Evolutionary conservation across 2,329 filamentous ascomycete genomes (phyloP).

Genomic region (Teratosphaeriaceae sp.): DNA sequence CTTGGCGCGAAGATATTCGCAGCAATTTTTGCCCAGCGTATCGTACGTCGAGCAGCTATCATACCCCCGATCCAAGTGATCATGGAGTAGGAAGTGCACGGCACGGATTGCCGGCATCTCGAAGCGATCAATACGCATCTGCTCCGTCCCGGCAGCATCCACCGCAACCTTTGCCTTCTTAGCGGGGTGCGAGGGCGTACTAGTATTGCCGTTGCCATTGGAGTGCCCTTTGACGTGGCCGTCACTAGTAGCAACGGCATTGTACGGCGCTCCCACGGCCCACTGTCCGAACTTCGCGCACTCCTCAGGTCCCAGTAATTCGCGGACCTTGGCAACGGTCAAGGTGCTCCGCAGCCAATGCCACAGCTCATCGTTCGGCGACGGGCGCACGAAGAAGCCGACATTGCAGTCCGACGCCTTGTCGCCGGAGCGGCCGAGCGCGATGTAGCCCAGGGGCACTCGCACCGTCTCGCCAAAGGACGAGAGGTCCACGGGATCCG

Average conservation of each 20-base stretch:
- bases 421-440: slow-evolving; percentile 27
- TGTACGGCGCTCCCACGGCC: not conserved
- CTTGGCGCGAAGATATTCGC: slow-evolving; percentile 19
- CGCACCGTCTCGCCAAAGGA: slow-evolving; percentile 30
- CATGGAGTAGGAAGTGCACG: slow-evolving; percentile 28
- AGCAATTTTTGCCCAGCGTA: slow-evolving; percentile 28
- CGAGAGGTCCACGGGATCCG: slow-evolving; percentile 16
- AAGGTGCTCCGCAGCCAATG: slow-evolving; percentile 25
- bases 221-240: not conserved
- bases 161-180: slow-evolving; percentile 22
- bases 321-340: slow-evolving; percentile 19
- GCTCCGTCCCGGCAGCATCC: not conserved
- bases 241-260: not conserved
- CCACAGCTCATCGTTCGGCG: slow-evolving; percentile 20
- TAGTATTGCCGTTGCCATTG: slow-evolving; percentile 1
- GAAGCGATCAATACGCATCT: slow-evolving; percentile 25
- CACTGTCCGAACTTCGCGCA: slow-evolving; percentile 3
- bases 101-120: slow-evolving; percentile 25
- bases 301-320: slow-evolving; percentile 17
- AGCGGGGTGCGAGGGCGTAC: slow-evolving; percentile 2
- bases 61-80: slow-evolving; percentile 28
- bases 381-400: slow-evolving; percentile 35
- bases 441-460: slow-evolving; percentile 31
- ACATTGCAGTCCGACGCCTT: slow-evolving; percentile 29
- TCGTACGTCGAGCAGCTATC: slow-evolving; percentile 25